These are phyloP conservation scores for Dactylellina sp. DNA, from an alignment of 2,329 filamentous ascomycete species.

Conservation along the genomic window DNA sequence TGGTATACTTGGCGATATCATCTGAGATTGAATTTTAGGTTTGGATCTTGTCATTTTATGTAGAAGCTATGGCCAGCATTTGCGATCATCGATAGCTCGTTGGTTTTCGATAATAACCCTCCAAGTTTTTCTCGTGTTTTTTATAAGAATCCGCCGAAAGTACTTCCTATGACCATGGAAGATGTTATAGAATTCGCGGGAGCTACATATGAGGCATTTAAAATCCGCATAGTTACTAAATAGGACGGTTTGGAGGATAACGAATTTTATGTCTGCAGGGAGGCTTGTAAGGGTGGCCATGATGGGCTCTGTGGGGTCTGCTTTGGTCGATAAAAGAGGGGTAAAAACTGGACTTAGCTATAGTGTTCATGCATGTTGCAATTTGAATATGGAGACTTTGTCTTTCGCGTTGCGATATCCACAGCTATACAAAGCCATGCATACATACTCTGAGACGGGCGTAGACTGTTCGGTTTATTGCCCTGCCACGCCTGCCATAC, in stretches of 20 bases:
- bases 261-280: conserved; percentile 33
- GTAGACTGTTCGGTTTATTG: too few relatives aligned
- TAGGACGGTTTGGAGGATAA: conserved; percentile 20
- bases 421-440: too few relatives aligned
- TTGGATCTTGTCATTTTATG: too few relatives aligned
- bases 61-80: background rate
- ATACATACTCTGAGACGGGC: too few relatives aligned
- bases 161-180: conserved; percentile 29
- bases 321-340: background rate
- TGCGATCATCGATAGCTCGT: background rate
- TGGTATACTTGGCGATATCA: too few relatives aligned
- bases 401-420: too few relatives aligned
- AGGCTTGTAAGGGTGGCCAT: conserved; percentile 35
- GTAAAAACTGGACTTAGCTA: too few relatives aligned
- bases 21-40: too few relatives aligned
- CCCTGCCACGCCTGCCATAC: too few relatives aligned
- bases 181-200: conserved; percentile 36
- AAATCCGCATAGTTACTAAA: conserved; percentile 9
- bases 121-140: conserved; percentile 16
- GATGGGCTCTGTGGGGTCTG: background rate
- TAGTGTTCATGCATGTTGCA: too few relatives aligned
- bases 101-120: background rate
- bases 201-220: conserved; percentile 12
- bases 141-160: conserved; percentile 33
- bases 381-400: too few relatives aligned